Base-by-base conservation (phyloP, 495 filamentous ascomycete genomes). In the Aspergillus sparsus region DNA sequence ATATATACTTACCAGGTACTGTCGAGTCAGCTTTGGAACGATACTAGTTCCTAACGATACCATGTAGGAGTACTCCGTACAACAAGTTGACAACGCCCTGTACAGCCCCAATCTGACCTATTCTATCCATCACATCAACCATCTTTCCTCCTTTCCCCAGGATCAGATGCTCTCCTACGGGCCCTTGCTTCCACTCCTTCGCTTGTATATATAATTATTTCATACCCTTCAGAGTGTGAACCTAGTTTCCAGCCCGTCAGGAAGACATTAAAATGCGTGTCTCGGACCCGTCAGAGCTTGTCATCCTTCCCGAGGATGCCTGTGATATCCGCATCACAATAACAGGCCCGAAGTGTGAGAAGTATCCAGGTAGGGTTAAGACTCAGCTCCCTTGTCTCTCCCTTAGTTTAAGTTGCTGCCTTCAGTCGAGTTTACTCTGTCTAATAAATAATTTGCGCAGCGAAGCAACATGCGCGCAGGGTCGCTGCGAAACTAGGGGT, bases 391-490 rank as follows among this genome's bases (percentile, higher is more conserved):
- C 62, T 46, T 58, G 9, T 21, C 12, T 45, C 21, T 10, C 36
- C 21, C 37, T 31, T n/a, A 6, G n/a, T 8, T 7, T 16, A 11
- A 32, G 7, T 5, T 11, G n/a, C 16, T 49, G 3, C 32, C 42
- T 27, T 47, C 36, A n/a, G 11, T n/a, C 12, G 36, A 44, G n/a
- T 5, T 8, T 5, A 1, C 9, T 35, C 13, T 33, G 5, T 13
- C 58, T 64, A 53, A 64, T 31, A 46, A 55, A 3, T 10, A 7
- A 50, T 18, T 21, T 36, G 32, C 35, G 11, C 59, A 93, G 92
- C 91, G 34, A 96, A 94, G 69, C 79, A 86, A 61, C 90, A 97
- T 71, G 91, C 89, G 44, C 83, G 82, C 60, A 87, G 83, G 45
- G 89, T 93, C 12, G 87, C 85, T 11, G 77, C 80, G 51, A 81